These are phyloP conservation scores for Chlamydomonas incerta DNA, from an alignment of 139 green algal genomes.

Conservation along the genomic window DNA sequence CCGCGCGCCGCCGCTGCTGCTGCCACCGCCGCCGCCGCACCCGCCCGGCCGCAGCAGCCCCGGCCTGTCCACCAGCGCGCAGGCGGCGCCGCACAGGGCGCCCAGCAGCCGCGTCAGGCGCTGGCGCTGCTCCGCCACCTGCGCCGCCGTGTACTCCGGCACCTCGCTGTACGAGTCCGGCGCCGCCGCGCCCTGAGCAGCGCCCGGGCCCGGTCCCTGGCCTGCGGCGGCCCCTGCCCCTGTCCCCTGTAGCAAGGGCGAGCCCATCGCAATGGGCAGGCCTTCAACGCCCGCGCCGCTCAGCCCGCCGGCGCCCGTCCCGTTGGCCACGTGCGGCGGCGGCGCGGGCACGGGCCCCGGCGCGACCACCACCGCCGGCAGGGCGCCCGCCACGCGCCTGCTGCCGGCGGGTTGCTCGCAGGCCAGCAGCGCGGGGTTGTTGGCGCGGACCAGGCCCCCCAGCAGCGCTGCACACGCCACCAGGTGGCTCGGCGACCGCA, in stretches of 20 bases:
- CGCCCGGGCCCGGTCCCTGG: too few species aligned
- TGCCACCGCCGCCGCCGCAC: background rate
- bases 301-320: too few species aligned
- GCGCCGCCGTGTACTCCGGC: background rate
- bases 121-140: background rate
- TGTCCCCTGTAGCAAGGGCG: background rate
- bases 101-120: slow-evolving; percentile 8
- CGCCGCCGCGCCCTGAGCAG: too few species aligned
- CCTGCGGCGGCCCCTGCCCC: background rate
- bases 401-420: background rate
- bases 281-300: too few species aligned
- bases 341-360: too few species aligned
- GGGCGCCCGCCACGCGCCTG: too few species aligned
- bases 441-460: slow-evolving; percentile 2
- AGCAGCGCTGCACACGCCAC: slow-evolving; percentile 20
- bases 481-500: slow-evolving; percentile 6
- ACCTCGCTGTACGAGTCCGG: background rate
- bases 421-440: background rate
- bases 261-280: too few species aligned
- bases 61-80: background rate
- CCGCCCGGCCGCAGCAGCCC: background rate
- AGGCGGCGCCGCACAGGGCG: background rate
- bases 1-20: background rate
- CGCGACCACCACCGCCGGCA: too few species aligned
- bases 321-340: background rate